Conservation (phyloP, 2,329 filamentous ascomycete genomes). For the Botrytis tulipae region DNA sequence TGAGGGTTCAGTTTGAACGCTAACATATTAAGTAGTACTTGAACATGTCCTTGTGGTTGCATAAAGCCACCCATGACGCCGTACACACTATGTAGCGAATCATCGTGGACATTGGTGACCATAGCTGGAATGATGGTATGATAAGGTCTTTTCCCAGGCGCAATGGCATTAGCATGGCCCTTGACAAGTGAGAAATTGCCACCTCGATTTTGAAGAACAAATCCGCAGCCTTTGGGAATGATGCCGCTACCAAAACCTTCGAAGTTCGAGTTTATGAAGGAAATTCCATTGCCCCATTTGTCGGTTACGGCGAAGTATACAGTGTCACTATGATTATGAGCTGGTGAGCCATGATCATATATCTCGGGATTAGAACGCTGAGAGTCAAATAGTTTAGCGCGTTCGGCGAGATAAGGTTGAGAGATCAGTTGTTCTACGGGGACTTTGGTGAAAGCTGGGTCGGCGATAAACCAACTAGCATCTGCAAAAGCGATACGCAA, state of each 20-base stretch:
- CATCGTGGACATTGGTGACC: constrained; percentile 73
- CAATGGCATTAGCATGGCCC: constrained; percentile 76
- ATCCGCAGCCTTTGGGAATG: constrained; percentile 81
- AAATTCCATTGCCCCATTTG: constrained; percentile 79
- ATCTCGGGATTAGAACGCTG: constrained; percentile 58
- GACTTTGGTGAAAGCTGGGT: constrained; percentile 70
- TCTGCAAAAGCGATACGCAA: constrained; percentile 90
- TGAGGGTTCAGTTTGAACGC: constrained; percentile 81
- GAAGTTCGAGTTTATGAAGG: constrained; percentile 96
- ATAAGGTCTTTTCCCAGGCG: constrained; percentile 83
- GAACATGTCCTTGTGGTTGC: constrained; percentile 95
- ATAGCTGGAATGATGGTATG: constrained; percentile 97
- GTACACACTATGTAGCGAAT: constrained; percentile 77
- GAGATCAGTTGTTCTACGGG: constrained; percentile 70
- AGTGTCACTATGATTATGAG: constrained; percentile 83
- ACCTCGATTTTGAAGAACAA: constrained; percentile 91
- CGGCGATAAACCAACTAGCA: constrained; percentile 84
- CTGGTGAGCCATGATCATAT: constrained; percentile 74
- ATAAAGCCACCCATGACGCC: constrained; percentile 99
- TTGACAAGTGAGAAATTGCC: constrained; percentile 75
- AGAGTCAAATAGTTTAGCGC: constrained; percentile 58
- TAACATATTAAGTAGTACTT: constrained; percentile 86
- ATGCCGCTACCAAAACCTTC: constrained; percentile 84
- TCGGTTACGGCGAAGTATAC: constrained; percentile 92
- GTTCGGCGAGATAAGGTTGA: constrained; percentile 69